A percentile compares a stretch with the other conserved stretches of the same genome.
These are phyloP conservation scores for Laburnicola sp. DNA, from an alignment of 2,329 filamentous ascomycete species.

Conservation along the genomic window DNA sequence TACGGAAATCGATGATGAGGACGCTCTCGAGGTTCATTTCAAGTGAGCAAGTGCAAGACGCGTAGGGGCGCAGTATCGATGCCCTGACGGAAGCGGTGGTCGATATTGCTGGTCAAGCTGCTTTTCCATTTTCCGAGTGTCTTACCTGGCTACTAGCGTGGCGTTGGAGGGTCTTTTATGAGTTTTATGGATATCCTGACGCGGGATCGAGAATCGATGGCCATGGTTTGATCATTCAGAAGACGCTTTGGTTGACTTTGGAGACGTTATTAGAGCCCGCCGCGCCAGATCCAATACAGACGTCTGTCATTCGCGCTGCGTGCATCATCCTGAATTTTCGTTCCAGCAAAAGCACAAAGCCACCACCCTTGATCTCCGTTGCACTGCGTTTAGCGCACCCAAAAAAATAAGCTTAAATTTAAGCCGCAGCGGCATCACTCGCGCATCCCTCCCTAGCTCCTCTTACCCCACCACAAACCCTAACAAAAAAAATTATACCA, in stretches of 20 bases:
- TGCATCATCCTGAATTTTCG: too few relatives aligned
- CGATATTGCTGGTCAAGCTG: not conserved
- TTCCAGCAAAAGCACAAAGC: too few relatives aligned
- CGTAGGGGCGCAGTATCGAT: too few relatives aligned
- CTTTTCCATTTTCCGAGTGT: not conserved
- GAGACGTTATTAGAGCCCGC: too few relatives aligned
- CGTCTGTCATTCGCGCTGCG: too few relatives aligned
- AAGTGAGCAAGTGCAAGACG: too few relatives aligned
- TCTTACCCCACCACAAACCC: slow-evolving; percentile 18
- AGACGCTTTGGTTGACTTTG: too few relatives aligned
- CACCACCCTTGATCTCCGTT: too few relatives aligned
- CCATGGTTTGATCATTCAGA: too few relatives aligned
- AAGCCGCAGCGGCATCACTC: slow-evolving; percentile 15
- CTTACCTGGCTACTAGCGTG: slow-evolving; percentile 7
- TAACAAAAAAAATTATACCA: slow-evolving; percentile 14
- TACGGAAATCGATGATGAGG: slow-evolving; percentile 43
- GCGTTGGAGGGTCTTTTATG: slow-evolving; percentile 11
- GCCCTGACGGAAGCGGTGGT: too few relatives aligned
- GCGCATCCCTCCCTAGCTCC: not conserved
- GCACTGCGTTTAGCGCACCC: too few relatives aligned
- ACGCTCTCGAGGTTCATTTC: slow-evolving; percentile 42
- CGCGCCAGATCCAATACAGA: too few relatives aligned
- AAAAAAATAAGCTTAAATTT: slow-evolving; percentile 25
- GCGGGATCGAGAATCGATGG: not conserved
- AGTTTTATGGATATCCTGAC: slow-evolving; percentile 5